phyloP scores from a whole-genome alignment of 2,329 filamentous ascomycete genomes.

The Didymosphaeria variabile region DNA sequence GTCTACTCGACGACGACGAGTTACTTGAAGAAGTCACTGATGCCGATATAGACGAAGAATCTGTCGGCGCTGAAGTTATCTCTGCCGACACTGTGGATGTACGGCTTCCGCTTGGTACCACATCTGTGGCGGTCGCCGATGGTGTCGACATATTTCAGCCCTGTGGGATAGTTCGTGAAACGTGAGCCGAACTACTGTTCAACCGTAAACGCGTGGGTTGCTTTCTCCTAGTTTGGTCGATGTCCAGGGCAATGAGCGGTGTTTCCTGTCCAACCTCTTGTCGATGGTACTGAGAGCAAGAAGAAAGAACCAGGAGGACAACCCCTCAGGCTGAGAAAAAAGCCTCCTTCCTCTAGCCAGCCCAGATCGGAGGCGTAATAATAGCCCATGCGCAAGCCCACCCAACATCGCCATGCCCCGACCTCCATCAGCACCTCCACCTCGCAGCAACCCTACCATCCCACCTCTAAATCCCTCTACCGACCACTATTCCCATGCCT shows the following conservation, averaged over 20 bases:
- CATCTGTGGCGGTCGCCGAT: not conserved
- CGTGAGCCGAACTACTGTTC: not conserved
- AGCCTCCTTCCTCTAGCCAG: not conserved
- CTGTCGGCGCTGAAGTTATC: conserved; percentile 2
- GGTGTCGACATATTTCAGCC: not conserved
- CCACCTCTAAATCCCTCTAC: not conserved
- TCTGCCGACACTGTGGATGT: not conserved
- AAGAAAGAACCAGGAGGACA: not conserved
- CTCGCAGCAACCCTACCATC: not conserved
- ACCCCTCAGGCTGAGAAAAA: not conserved
- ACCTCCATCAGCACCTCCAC: conserved; percentile 2
- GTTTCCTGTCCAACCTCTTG: not conserved
- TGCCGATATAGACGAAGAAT: conserved; percentile 7
- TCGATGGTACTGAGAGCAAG: not conserved
- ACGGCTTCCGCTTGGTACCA: too few species aligned
- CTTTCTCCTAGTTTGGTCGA: not conserved
- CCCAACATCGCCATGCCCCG: not conserved
- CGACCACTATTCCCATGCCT: not conserved
- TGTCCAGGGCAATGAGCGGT: not conserved
- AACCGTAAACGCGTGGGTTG: not conserved
- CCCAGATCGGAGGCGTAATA: not conserved
- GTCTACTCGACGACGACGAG: conserved; percentile 28
- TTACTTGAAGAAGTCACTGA: not conserved
- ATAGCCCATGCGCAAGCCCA: conserved; percentile 8
- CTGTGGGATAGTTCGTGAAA: not conserved